phyloP scores from a whole-genome alignment of 306 rosid genomes.

The Quercus engelmannii region DNA sequence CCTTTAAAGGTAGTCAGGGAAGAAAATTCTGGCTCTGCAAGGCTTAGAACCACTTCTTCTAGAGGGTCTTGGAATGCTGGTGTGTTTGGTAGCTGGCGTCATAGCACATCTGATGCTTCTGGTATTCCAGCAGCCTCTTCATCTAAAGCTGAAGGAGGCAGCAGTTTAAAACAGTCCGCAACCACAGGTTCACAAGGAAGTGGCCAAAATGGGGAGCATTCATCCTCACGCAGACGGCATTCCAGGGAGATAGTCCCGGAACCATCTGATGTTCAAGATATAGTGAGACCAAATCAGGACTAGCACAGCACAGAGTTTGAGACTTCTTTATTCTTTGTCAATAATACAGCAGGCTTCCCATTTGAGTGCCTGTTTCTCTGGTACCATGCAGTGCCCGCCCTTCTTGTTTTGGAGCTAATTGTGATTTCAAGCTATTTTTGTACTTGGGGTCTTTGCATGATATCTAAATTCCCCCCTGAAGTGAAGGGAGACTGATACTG shows the following conservation, averaged over 20 bases:
- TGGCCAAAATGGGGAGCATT: slow-evolving; percentile 48
- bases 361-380: slow-evolving; percentile 38
- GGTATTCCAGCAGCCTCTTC: slow-evolving; percentile 49
- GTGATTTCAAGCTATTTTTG: slow-evolving; percentile 22
- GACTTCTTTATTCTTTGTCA: slow-evolving; percentile 48
- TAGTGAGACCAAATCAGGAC: slow-evolving; percentile 50
- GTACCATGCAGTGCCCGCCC: slow-evolving; percentile 16
- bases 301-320: slow-evolving; percentile 26
- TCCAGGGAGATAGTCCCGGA: slow-evolving; percentile 79
- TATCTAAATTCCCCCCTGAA: slow-evolving; percentile 26
- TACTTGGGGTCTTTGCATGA: slow-evolving; percentile 16
- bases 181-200: slow-evolving; percentile 75
- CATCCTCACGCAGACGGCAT: slow-evolving; percentile 66
- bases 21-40: slow-evolving; percentile 65
- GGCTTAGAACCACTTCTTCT: slow-evolving; percentile 72
- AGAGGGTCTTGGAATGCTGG: slow-evolving; percentile 97
- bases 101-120: slow-evolving; percentile 64
- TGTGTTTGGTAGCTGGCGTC: slow-evolving; percentile 93
- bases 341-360: slow-evolving; percentile 47
- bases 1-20: slow-evolving; percentile 94
- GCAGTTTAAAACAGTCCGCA: slow-evolving; percentile 71
- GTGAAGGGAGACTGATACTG: slow-evolving; percentile 28
- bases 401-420: slow-evolving; percentile 21
- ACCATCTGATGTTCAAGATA: slow-evolving; percentile 58
- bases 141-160: slow-evolving; percentile 47